Evolutionary conservation across 257 asterid species (phyloP).

Genomic region (Cruciata laevipes): DNA sequence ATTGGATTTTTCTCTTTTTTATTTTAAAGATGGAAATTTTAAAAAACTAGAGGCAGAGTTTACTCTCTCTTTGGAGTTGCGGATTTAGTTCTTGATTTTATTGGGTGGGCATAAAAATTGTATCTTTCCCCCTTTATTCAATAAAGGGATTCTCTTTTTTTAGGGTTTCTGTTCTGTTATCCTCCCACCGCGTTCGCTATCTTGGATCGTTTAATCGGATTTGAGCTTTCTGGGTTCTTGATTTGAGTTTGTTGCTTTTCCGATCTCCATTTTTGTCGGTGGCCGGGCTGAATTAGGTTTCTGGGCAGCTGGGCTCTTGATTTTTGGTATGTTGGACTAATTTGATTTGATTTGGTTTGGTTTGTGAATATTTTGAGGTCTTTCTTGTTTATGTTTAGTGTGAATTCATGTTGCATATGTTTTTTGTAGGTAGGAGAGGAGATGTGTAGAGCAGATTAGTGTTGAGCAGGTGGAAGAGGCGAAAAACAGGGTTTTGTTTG

Average conservation of each 20-base stretch:
- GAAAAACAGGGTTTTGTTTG: conserved; percentile 1
- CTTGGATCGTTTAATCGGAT: conserved; percentile 30
- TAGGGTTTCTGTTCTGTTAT: conserved; percentile 33
- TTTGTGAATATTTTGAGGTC: background rate
- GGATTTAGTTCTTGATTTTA: conserved; percentile 14
- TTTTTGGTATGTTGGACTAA: background rate
- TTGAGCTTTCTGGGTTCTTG: conserved; percentile 25
- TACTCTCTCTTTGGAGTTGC: background rate
- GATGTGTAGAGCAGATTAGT: conserved; percentile 3
- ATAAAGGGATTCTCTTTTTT: background rate
- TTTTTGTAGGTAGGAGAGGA: background rate
- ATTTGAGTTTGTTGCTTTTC: conserved; percentile 11
- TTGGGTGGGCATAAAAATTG: conserved; percentile 12
- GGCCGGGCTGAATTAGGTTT: background rate
- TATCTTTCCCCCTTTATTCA: background rate
- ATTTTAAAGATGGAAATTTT: background rate
- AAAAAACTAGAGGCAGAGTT: background rate
- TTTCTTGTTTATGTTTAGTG: background rate
- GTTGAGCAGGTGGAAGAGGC: conserved; percentile 1
- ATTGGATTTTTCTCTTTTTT: background rate
- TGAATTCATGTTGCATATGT: background rate
- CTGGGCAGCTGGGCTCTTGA: background rate
- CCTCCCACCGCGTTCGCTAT: conserved; percentile 26
- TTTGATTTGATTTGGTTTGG: background rate
- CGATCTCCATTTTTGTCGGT: background rate